These are phyloP conservation scores for Eucalyptus urophylla DNA, from an alignment of 345 rosid species.

Conservation along the genomic window DNA sequence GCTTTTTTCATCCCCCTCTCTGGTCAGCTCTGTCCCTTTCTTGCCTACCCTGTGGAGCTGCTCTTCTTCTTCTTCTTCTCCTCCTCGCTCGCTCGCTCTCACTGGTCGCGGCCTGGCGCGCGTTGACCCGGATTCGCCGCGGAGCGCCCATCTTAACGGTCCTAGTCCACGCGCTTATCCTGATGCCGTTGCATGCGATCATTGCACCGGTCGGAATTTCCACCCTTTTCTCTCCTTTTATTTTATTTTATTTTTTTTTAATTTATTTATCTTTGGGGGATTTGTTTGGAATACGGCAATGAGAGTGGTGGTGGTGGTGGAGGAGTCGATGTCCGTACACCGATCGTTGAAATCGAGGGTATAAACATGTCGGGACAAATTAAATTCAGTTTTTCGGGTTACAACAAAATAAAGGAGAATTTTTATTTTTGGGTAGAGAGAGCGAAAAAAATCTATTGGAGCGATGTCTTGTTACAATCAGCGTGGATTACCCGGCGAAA, in stretches of 20 bases:
- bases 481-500: fast-evolving
- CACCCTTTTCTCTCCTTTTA: background rate
- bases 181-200: background rate
- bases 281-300: background rate
- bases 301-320: too few species aligned
- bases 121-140: background rate
- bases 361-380: background rate
- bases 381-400: background rate
- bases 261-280: background rate
- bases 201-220: background rate
- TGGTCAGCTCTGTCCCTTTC: background rate
- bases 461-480: background rate
- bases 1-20: background rate
- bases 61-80: background rate
- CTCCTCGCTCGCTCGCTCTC: background rate
- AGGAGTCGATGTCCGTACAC: background rate
- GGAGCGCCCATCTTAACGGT: background rate
- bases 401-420: too few species aligned
- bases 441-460: background rate
- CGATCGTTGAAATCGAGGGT: background rate
- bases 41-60: background rate
- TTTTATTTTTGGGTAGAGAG: too few species aligned
- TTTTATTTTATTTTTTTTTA: background rate
- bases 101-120: background rate
- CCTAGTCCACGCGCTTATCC: background rate